Percentiles rank a stretch among this genome's conserved stretches.
phyloP scores from a whole-genome alignment of 192 early-diverging fungal genomes.

The Gaertneriomyces semiglobifer region DNA sequence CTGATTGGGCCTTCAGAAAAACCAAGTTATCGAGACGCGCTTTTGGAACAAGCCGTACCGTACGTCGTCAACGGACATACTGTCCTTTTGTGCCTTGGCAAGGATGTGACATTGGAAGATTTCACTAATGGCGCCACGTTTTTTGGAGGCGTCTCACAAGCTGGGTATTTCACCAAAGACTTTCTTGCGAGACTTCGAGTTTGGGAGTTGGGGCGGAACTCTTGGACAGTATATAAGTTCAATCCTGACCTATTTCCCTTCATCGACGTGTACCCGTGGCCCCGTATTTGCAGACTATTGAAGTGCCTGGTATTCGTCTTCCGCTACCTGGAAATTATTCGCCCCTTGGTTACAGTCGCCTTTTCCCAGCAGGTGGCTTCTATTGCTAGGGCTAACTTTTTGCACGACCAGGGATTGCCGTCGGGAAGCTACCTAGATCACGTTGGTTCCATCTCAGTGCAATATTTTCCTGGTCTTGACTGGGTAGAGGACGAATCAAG shows the following conservation, averaged over 20 bases:
- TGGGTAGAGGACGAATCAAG: neutral
- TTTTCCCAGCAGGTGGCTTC: constrained; percentile 8
- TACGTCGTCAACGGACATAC: constrained; percentile 1
- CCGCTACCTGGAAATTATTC: constrained; percentile 1
- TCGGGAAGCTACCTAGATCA: neutral
- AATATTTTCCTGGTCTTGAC: constrained; percentile 1
- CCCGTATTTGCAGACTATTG: neutral
- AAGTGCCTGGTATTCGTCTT: neutral
- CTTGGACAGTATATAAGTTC: constrained; percentile 1
- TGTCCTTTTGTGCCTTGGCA: constrained; percentile 6
- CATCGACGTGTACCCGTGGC: constrained; percentile 14
- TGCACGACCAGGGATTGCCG: constrained; percentile 1
- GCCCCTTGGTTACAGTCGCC: neutral
- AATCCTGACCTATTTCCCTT: neutral
- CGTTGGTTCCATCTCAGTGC: constrained; percentile 1
- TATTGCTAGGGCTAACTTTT: constrained; percentile 15
- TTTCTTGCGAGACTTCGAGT: constrained; percentile 7
- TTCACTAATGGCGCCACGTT: neutral
- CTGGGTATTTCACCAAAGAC: constrained; percentile 11
- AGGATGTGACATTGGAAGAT: constrained; percentile 17
- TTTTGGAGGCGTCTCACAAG: neutral
- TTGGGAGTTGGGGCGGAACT: neutral
- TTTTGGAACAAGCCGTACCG: constrained; percentile 8
- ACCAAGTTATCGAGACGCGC: neutral
- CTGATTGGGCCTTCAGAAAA: neutral